Evolutionary conservation across 345 rosid genomes (phyloP).

Genomic region (Anastatica hierochuntica): DNA sequence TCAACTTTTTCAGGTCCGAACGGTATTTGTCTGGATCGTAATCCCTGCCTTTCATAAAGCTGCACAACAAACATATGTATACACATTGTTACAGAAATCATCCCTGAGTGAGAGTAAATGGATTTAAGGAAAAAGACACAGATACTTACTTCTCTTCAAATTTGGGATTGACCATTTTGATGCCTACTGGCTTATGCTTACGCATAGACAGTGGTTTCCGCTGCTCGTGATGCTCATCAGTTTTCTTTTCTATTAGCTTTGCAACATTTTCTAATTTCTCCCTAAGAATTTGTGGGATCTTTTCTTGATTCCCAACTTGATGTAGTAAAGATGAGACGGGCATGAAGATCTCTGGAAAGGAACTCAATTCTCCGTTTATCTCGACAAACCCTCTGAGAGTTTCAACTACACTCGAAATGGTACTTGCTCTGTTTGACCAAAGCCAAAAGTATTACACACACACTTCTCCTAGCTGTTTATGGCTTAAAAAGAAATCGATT

Average conservation of each 20-base stretch:
- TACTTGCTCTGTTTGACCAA: constrained; percentile 49
- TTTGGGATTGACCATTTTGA: constrained; percentile 64
- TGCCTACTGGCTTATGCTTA: constrained; percentile 68
- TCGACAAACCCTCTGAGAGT: constrained; percentile 57
- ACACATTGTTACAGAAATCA: background rate
- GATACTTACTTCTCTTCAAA: constrained; percentile 59
- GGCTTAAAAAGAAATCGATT: background rate
- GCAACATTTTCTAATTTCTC: constrained; percentile 43
- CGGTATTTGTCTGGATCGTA: constrained; percentile 84
- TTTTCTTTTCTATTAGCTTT: constrained; percentile 43
- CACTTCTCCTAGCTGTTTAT: background rate
- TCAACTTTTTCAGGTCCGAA: constrained; percentile 55
- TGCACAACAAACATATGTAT: constrained; percentile 35
- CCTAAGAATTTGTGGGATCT: constrained; percentile 40
- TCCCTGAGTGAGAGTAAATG: background rate
- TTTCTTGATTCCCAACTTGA: constrained; percentile 46
- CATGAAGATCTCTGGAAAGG: constrained; percentile 70
- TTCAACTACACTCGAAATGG: constrained; percentile 48
- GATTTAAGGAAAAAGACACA: background rate
- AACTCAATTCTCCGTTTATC: constrained; percentile 40
- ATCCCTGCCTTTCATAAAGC: constrained; percentile 81
- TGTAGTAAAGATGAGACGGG: constrained; percentile 46
- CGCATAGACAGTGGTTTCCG: constrained; percentile 72
- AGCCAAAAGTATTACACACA: constrained; percentile 3
- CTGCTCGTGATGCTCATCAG: constrained; percentile 32